A percentile compares a stretch with the other conserved stretches of the same genome.
Conservation (phyloP, 768 basidiomycete species). For the Kwoniella botswanensis region DNA sequence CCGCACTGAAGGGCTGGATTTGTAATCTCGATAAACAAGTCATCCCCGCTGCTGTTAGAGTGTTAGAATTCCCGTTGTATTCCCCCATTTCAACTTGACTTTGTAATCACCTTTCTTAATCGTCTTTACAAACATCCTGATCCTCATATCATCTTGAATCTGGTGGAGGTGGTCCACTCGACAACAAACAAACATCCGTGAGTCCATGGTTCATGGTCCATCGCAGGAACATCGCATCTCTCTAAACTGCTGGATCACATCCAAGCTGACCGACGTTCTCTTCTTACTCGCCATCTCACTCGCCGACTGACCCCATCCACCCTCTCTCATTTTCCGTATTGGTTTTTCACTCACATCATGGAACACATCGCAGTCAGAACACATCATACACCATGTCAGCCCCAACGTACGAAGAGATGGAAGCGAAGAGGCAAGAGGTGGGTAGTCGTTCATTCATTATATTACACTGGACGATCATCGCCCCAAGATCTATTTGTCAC, state of each 20-base stretch:
- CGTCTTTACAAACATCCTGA: constrained; percentile 7
- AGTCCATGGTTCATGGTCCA: background rate
- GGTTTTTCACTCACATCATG: no score
- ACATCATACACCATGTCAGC: constrained; percentile 26
- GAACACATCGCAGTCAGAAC: background rate
- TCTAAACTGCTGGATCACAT: no score
- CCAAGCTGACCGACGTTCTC: background rate
- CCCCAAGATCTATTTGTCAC: background rate
- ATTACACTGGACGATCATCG: background rate
- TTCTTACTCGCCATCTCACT: background rate
- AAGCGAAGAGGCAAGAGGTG: constrained; percentile 52
- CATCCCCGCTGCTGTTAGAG: background rate
- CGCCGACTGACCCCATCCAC: background rate
- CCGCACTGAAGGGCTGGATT: background rate
- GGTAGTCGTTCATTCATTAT: constrained; percentile 14
- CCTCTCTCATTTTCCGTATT: no score
- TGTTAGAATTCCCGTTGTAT: background rate
- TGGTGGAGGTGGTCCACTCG: constrained; percentile 34
- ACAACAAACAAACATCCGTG: background rate
- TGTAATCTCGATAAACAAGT: constrained; percentile 8
- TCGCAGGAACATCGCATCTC: background rate
- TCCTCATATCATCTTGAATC: constrained; percentile 9
- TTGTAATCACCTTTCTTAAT: constrained; percentile 21
- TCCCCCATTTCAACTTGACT: background rate
- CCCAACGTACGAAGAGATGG: constrained; percentile 52